These are phyloP conservation scores for Tagetes erecta DNA, from an alignment of 129 eudicot species.

Conservation along the genomic window DNA sequence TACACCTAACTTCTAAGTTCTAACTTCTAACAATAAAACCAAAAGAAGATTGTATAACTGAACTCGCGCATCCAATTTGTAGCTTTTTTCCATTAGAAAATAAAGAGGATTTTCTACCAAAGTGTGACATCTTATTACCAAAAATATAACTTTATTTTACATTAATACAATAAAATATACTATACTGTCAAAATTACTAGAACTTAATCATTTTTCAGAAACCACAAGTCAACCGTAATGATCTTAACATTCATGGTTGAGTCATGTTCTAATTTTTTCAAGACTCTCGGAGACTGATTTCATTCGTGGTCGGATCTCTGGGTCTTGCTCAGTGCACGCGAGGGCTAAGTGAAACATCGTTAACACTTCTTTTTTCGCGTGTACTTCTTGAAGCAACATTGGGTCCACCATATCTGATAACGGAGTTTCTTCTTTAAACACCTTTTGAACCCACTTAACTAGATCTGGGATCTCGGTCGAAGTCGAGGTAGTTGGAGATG, in stretches of 20 bases:
- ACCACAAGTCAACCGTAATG: neutral
- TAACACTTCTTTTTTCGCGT: conserved; percentile 75
- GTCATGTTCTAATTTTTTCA: conserved; percentile 58
- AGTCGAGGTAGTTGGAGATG: conserved; percentile 75
- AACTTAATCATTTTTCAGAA: neutral
- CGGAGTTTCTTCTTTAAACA: conserved; percentile 78
- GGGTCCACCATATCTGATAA: conserved; percentile 94
- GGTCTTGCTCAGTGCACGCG: conserved; percentile 83
- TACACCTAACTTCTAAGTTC: neutral
- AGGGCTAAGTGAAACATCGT: conserved; percentile 74
- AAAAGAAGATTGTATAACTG: neutral
- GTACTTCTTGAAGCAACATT: conserved; percentile 74
- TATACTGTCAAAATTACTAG: conserved; percentile 3
- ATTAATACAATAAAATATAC: conserved; percentile 3
- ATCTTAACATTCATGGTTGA: neutral
- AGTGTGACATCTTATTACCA: conserved; percentile 11
- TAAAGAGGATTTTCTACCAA: conserved; percentile 8
- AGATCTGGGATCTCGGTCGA: conserved; percentile 69
- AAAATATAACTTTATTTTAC: conserved; percentile 31
- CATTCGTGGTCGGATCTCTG: conserved; percentile 87
- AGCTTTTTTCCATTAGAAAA: neutral
- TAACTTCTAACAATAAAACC: neutral
- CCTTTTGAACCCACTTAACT: conserved; percentile 86
- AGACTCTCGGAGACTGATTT: conserved; percentile 72
- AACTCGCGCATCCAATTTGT: neutral